Percentiles rank a stretch among this genome's conserved stretches.
Conservation (phyloP, 768 basidiomycete genomes). For the Hirschioporus abietinus region DNA sequence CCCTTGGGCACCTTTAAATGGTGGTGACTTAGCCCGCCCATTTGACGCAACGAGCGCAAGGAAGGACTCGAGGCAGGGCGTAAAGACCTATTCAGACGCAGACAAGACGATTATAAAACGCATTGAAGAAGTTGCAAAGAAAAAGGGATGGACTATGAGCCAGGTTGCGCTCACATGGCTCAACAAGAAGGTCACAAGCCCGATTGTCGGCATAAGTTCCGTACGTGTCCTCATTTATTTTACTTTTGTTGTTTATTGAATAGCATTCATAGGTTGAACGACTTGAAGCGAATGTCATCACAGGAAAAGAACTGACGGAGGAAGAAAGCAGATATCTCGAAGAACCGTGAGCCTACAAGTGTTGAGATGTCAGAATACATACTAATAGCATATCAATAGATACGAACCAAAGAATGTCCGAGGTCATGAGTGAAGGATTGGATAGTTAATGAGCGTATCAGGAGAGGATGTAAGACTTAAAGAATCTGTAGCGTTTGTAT, state of each 20-base stretch:
- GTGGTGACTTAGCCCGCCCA: slow-evolving; percentile 23
- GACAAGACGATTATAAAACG: slow-evolving; percentile 23
- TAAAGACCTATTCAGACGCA: slow-evolving; percentile 16
- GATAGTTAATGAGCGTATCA: too few relatives aligned
- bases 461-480: too few relatives aligned
- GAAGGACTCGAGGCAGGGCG: slow-evolving; percentile 7
- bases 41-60: slow-evolving; percentile 2
- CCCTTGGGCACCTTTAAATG: slow-evolving; percentile 34
- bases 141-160: slow-evolving; percentile 30
- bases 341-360: slow-evolving; percentile 14
- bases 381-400: too few relatives aligned
- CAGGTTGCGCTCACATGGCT: slow-evolving; percentile 35
- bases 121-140: slow-evolving; percentile 32
- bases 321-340: slow-evolving; percentile 29
- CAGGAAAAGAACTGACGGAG: slow-evolving; percentile 14
- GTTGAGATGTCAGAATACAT: too few relatives aligned
- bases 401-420: too few relatives aligned
- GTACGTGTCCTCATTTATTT: slow-evolving; percentile 6
- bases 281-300: neutral
- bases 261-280: neutral
- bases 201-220: slow-evolving; percentile 30
- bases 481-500: too few relatives aligned
- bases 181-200: slow-evolving; percentile 27
- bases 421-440: too few relatives aligned
- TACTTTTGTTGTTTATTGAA: too few relatives aligned